Conservation (phyloP, 1,139 yeast genomes). For the Suhomyces atakaporum region DNA sequence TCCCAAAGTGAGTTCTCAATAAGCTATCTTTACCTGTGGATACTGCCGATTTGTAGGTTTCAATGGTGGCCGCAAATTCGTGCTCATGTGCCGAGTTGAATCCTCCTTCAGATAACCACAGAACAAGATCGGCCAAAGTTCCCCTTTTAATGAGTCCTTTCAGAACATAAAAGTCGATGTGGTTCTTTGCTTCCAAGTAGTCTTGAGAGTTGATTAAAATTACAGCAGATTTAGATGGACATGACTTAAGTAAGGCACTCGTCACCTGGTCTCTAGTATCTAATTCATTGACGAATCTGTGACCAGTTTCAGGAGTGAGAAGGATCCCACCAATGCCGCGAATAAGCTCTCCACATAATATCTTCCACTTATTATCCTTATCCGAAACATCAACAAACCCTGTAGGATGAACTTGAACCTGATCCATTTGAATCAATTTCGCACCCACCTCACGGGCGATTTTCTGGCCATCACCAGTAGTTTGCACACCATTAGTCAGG, state of each 20-base stretch:
- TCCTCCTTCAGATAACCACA: slow-evolving; percentile 19
- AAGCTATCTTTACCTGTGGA: slow-evolving; percentile 18
- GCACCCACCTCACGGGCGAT: slow-evolving; percentile 35
- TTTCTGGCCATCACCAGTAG: slow-evolving; percentile 43
- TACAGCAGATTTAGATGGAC: slow-evolving; percentile 26
- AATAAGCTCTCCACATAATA: slow-evolving; percentile 40
- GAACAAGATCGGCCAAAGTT: slow-evolving; percentile 21
- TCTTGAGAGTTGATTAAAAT: slow-evolving; percentile 31
- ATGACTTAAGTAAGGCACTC: slow-evolving; percentile 25
- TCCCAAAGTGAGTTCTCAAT: slow-evolving; percentile 26
- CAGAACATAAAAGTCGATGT: slow-evolving; percentile 33
- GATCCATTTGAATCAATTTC: slow-evolving; percentile 37
- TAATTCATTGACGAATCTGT: slow-evolving; percentile 38
- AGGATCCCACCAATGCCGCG: slow-evolving; percentile 44
- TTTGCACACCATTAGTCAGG: slow-evolving; percentile 37
- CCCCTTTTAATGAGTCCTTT: slow-evolving; percentile 33
- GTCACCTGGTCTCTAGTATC: slow-evolving; percentile 37
- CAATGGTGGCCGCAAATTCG: slow-evolving; percentile 14
- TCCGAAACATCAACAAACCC: slow-evolving; percentile 32
- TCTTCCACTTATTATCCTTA: slow-evolving; percentile 25
- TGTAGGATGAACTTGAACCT: slow-evolving; percentile 43
- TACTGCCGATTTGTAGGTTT: slow-evolving; percentile 16
- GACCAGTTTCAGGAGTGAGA: slow-evolving; percentile 32
- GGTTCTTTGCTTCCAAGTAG: slow-evolving; percentile 28
- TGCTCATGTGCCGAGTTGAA: slow-evolving; percentile 10